Base-by-base conservation (phyloP, 1,139 yeast genomes). In the Blastobotrys indianensis region DNA sequence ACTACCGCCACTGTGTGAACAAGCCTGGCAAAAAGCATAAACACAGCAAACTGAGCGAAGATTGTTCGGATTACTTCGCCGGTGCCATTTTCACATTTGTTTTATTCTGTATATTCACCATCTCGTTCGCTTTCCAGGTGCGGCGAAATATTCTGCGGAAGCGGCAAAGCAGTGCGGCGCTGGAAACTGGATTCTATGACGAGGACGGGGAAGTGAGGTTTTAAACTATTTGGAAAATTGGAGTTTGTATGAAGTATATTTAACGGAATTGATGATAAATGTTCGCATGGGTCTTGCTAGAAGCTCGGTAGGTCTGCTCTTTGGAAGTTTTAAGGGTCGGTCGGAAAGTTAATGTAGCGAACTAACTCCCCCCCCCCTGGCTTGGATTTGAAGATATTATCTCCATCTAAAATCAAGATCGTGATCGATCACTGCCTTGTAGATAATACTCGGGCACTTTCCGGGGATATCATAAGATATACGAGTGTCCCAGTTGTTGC, bases 141-240 rank as follows among this genome's bases (percentile, higher is more conserved):
- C 31, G 38, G n/a, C 33, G 17, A 7, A 45, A 45, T 13, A 9
- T 42, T 13, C 33, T 23, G 13, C 37, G 44, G 15, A 37, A 35
- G 10, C 34, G 42, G 11, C 25, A 23, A 8, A 37, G 13, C 15
- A 37, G 42, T 12, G 16, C 36, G 10, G 42, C 41, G 7, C 10
- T 45, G 33, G 40, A 41, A 23, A 25, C 42, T 15, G 48, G 48
- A 4, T 45, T 15, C 20, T 45, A 45, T 37, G 48, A 45, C 28
- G 48, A 45, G n/a, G 48, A 45, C 13, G 48, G 45, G 5, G 37
- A 36, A 23, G 39, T 39, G 29, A 20, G 42, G 25, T 4, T 34
- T 32, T 39, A 31, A 39, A 8, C n/a, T n/a, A n/a, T 15, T 39
- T 20, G 17, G 42, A 15, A 31, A 8, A 9, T 31, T n/a, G n/a